Evolutionary conservation across 1,284 basidiomycete genomes (phyloP), one percentile per base, ranked within the genome.

Genomic region (Cutaneotrichosporon curvatum): DNA sequence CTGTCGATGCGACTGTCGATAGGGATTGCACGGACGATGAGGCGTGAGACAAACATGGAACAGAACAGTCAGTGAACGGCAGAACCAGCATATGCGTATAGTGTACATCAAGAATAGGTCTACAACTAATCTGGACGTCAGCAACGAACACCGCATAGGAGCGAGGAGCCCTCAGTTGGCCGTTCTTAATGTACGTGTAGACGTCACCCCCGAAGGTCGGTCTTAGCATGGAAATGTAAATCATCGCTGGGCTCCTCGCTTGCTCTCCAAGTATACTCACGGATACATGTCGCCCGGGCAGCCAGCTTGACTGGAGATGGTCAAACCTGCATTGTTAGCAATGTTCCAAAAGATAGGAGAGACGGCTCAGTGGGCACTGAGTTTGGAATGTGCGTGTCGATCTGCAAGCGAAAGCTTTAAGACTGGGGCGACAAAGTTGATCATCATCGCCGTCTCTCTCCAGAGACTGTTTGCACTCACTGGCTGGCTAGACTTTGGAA

Each of bases 391-490:
- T 59, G 49, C 55, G 48, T 42, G 46, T 59, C 61, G 54, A 59
- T 68, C 66, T 62, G 50, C 66, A 65, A 61, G 58, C 33, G 39
- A 23, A 21, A 40, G 59, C 59, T 48, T 48, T 68, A 64, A 60
- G 66, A 68, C 66, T 68, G 66, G 66, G 66, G 66, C 66, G 66
- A 68, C 66, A 68, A n/a, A 60, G 38, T 55, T 49, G 46, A 37
- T 68, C 65, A 54, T 68, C 65, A 60, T 37, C 9, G 32, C 23
- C 21, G 46, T 18, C 21, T 30, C 10, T 28, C 7, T 12, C 25
- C 20, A 2, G 9, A 25, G 16, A n/a, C n/a, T n/a, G n/a, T n/a
- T n/a, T 5, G 18, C 8, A 40, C 33, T 43, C 19, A 43, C 33
- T 30, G 32, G 34, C 34, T 39, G n/a, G 31, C 16, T 28, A 25